phyloP scores from a whole-genome alignment of 2,329 filamentous ascomycete species.

The Cladophialophora immunda region DNA sequence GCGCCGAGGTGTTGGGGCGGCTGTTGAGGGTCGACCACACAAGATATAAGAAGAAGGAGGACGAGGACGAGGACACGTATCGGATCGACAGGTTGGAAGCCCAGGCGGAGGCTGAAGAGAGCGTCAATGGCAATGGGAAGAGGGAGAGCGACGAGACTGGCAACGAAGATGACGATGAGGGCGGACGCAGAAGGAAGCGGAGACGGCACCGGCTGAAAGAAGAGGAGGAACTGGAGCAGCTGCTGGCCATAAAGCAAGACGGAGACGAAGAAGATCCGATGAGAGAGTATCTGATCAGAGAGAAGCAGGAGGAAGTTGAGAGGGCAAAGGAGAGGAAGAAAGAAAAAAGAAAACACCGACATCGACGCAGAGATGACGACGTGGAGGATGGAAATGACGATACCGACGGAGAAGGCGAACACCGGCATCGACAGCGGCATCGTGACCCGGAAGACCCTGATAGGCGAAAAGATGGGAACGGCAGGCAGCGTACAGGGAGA shows the following conservation, averaged over 20 bases:
- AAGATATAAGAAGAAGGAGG: constrained; percentile 84
- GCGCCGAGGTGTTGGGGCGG: constrained; percentile 81
- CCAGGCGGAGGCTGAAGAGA: constrained; percentile 39
- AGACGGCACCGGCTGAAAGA: constrained; percentile 71
- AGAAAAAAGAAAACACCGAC: constrained; percentile 61
- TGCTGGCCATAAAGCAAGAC: constrained; percentile 68
- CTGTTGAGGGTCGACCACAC: constrained; percentile 90
- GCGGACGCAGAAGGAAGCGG: constrained; percentile 47
- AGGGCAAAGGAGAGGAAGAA: constrained; percentile 67
- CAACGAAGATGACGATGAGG: constrained; percentile 51
- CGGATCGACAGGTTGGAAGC: constrained; percentile 55
- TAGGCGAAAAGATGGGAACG: constrained; percentile 3
- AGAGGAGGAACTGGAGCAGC: constrained; percentile 77
- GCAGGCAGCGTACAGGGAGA: not conserved
- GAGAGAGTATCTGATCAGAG: constrained; percentile 87
- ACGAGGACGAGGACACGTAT: constrained; percentile 63
- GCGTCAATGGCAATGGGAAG: constrained; percentile 49
- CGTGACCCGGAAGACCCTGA: constrained; percentile 10
- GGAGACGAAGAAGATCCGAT: constrained; percentile 98
- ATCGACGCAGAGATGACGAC: constrained; percentile 27
- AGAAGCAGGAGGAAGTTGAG: constrained; percentile 89
- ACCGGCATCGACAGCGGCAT: constrained; percentile 16
- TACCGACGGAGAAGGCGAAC: constrained; percentile 17
- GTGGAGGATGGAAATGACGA: constrained; percentile 13
- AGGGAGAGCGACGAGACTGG: constrained; percentile 56